These are phyloP conservation scores for Vachellia collinsii DNA, from an alignment of 306 rosid genomes.

Conservation along the genomic window DNA sequence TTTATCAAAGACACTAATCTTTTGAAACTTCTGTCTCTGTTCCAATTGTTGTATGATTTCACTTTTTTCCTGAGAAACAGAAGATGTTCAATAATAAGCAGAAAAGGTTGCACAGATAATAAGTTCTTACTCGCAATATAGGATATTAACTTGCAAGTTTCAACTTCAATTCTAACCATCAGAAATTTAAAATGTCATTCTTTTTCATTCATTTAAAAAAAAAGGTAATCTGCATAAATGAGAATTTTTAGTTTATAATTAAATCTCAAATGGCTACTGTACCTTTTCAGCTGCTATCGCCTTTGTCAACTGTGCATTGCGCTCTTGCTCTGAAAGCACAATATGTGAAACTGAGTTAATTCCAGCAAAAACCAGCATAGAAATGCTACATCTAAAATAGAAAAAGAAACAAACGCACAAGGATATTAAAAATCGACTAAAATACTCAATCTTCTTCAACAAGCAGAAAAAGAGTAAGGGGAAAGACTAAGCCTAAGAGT, in stretches of 20 bases:
- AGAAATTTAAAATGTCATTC: constrained; percentile 22
- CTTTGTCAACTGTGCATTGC: constrained; percentile 49
- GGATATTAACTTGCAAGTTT: neutral
- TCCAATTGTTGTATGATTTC: constrained; percentile 56
- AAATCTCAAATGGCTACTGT: constrained; percentile 24
- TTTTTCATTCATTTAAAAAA: constrained; percentile 6
- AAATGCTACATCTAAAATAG: neutral
- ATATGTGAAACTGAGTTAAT: constrained; percentile 45
- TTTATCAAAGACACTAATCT: constrained; percentile 48
- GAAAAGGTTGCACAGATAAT: neutral
- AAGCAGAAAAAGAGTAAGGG: neutral
- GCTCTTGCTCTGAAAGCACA: constrained; percentile 58
- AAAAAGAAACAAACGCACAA: neutral
- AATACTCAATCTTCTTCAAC: neutral
- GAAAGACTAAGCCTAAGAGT: neutral
- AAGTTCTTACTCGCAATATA: constrained; percentile 18
- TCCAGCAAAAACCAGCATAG: constrained; percentile 28
- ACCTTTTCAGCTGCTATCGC: constrained; percentile 65
- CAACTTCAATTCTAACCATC: constrained; percentile 7
- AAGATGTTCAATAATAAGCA: constrained; percentile 16
- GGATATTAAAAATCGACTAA: neutral
- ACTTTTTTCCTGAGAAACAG: constrained; percentile 55
- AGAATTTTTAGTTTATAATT: neutral
- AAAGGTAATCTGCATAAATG: constrained; percentile 23
- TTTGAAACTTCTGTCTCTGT: constrained; percentile 64